A percentile compares a stretch with the other conserved stretches of the same genome.
These are phyloP conservation scores for Tolypocladium guangdongense DNA, from an alignment of 2,329 filamentous ascomycete genomes.

Conservation along the genomic window DNA sequence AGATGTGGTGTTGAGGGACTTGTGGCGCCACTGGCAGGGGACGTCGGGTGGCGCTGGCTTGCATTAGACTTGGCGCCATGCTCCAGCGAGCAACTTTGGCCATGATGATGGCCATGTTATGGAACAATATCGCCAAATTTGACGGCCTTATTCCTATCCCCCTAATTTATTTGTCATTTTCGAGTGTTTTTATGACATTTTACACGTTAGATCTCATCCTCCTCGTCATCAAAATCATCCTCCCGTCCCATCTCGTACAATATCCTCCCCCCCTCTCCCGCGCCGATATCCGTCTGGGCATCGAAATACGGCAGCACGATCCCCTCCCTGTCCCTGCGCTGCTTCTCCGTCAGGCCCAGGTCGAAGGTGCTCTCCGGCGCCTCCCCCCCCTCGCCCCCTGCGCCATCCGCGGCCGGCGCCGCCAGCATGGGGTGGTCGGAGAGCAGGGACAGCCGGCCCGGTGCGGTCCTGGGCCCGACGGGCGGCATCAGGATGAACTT, in stretches of 20 bases:
- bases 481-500: slow-evolving; percentile 39
- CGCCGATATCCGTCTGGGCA: slow-evolving; percentile 70
- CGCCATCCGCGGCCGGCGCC: slow-evolving; percentile 22
- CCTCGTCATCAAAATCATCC: slow-evolving; percentile 94
- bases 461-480: slow-evolving; percentile 8
- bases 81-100: too few species aligned
- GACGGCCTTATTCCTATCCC: too few species aligned
- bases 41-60: too few species aligned
- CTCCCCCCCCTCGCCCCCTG: slow-evolving; percentile 30
- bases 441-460: slow-evolving; percentile 45
- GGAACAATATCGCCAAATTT: not conserved
- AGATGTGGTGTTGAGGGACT: too few species aligned
- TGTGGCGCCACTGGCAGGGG: too few species aligned
- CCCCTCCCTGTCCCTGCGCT: slow-evolving; percentile 73
- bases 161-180: not conserved
- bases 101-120: not conserved
- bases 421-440: slow-evolving; percentile 67
- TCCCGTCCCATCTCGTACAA: slow-evolving; percentile 94
- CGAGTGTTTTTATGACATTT: not conserved
- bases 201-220: slow-evolving; percentile 65
- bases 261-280: slow-evolving; percentile 82
- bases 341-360: slow-evolving; percentile 79
- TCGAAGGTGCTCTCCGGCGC: slow-evolving; percentile 71
- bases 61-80: too few species aligned
- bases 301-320: slow-evolving; percentile 95